phyloP scores from a whole-genome alignment of 2,329 filamentous ascomycete species.

The Apiospora malaysiana region DNA sequence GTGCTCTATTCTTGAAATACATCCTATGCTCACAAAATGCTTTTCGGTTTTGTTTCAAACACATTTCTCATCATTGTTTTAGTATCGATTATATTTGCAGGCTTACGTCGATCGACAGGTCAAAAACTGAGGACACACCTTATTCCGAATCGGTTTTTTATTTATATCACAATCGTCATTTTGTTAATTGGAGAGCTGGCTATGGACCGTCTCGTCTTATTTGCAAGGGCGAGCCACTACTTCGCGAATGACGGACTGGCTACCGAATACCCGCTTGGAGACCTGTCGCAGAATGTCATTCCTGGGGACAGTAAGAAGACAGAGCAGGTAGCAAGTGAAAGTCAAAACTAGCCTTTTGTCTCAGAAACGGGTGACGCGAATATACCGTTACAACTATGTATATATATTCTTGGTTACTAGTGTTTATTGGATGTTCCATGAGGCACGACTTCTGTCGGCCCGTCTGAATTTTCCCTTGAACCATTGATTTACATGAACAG shows the following conservation, averaged over 20 bases:
- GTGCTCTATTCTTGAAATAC: background rate
- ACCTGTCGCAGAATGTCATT: background rate
- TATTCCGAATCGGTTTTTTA: background rate
- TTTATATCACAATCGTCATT: background rate
- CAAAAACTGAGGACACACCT: background rate
- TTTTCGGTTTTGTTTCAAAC: background rate
- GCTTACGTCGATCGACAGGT: background rate
- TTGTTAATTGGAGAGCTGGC: background rate
- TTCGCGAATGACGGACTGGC: background rate
- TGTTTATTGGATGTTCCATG: background rate
- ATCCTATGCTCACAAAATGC: background rate
- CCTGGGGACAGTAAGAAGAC: background rate
- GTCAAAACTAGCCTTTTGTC: background rate
- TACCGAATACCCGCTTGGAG: background rate
- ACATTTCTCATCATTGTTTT: background rate
- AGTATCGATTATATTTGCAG: background rate
- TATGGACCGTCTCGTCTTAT: background rate
- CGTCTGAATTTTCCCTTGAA: background rate
- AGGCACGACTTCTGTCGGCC: background rate
- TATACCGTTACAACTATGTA: background rate
- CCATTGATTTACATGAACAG: background rate
- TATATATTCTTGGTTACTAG: background rate
- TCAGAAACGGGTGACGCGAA: background rate
- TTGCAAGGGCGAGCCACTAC: background rate
- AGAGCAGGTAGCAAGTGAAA: background rate